Conservation (phyloP, 305 asterid genomes). For the Solanum hybrid region DNA sequence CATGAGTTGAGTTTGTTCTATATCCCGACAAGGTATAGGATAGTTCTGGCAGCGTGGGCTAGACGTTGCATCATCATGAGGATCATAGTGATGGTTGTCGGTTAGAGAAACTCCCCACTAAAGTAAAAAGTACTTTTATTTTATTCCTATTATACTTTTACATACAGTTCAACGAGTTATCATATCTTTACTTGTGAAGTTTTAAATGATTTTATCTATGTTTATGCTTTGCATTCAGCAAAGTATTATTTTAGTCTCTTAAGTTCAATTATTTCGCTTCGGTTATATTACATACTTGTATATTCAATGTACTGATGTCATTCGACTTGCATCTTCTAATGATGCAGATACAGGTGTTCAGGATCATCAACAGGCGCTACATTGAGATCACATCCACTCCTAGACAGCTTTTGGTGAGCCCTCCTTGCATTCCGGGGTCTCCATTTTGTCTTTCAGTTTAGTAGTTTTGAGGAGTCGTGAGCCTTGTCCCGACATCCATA, state of each 20-base stretch:
- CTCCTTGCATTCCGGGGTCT: neutral
- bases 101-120: neutral
- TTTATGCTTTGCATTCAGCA: neutral
- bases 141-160: neutral
- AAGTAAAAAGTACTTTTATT: neutral
- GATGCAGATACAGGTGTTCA: neutral
- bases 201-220: neutral
- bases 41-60: neutral
- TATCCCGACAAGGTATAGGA: neutral
- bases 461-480: neutral
- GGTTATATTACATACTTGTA: neutral
- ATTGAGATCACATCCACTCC: neutral
- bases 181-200: neutral
- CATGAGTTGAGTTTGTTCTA: neutral
- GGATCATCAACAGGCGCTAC: neutral
- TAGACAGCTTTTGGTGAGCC: neutral
- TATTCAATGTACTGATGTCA: neutral
- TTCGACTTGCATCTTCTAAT: neutral
- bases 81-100: neutral
- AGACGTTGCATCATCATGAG: neutral
- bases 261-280: neutral
- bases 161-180: neutral
- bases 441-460: neutral
- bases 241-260: neutral
- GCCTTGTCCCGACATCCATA: neutral